These are phyloP conservation scores for Trichomonas vaginalis DNA, from an alignment of 208 protist species.

Conservation along the genomic window DNA sequence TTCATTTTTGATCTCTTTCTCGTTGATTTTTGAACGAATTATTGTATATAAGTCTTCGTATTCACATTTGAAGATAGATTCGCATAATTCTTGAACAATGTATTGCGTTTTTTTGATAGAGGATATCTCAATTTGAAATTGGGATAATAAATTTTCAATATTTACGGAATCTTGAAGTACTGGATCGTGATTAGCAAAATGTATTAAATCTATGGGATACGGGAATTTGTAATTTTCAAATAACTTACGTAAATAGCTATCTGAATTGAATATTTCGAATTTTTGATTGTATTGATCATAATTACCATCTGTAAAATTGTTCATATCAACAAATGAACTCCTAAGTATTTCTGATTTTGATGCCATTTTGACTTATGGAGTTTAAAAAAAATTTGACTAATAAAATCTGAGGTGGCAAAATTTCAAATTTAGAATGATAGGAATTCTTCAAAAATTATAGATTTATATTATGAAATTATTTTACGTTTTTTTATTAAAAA, in stretches of 20 bases:
- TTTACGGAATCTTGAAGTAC: neutral
- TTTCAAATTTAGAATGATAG: too few species aligned
- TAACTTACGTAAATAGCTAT: neutral
- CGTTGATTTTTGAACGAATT: neutral
- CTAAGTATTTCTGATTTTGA: too few species aligned
- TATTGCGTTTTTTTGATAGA: neutral
- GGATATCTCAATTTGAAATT: neutral
- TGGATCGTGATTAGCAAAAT: neutral
- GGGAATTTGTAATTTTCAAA: neutral
- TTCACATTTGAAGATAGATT: neutral
- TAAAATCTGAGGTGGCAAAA: too few species aligned
- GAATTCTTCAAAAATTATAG: too few species aligned
- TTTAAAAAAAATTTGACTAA: too few species aligned
- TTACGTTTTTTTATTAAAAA: too few species aligned
- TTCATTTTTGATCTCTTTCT: neutral
- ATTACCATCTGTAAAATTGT: too few species aligned
- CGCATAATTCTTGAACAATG: neutral
- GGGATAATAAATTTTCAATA: neutral
- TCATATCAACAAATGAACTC: too few species aligned
- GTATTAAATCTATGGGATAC: neutral
- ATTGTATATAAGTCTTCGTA: neutral
- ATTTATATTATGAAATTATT: too few species aligned
- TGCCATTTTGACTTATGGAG: too few species aligned
- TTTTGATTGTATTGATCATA: too few species aligned
- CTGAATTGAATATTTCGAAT: neutral